phyloP scores from a whole-genome alignment of 371 early-diverging fungal species.

The Dichotomocladium elegans region DNA sequence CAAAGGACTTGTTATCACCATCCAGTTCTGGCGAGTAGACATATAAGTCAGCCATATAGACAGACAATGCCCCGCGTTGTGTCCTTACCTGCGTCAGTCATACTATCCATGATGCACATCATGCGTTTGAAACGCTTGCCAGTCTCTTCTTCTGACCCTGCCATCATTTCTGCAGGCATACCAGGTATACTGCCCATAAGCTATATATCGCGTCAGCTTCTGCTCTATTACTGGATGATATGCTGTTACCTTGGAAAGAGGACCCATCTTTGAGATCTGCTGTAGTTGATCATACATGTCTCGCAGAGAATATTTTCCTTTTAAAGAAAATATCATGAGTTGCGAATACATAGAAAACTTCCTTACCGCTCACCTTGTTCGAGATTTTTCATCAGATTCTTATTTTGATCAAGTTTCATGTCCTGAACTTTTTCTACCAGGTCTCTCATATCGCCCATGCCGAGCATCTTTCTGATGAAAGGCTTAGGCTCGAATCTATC shows the following conservation, averaged over 20 bases:
- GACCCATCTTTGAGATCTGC: conserved; percentile 93
- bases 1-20: conserved; percentile 88
- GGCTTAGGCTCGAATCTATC: conserved; percentile 93
- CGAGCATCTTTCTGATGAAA: conserved; percentile 96
- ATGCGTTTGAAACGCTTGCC: conserved; percentile 60
- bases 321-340: not conserved
- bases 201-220: not conserved
- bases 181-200: conserved; percentile 98
- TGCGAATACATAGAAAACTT: not conserved
- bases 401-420: conserved; percentile 84
- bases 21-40: conserved; percentile 86
- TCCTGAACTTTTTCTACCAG: conserved; percentile 94
- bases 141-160: conserved; percentile 25
- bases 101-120: conserved; percentile 97
- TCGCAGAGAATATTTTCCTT: conserved; percentile 87
- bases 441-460: conserved; percentile 96
- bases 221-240: not conserved
- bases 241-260: conserved; percentile 79
- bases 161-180: conserved; percentile 81
- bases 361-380: conserved; percentile 65
- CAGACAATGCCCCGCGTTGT: too few relatives aligned
- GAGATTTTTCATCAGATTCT: conserved; percentile 90
- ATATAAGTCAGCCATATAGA: not conserved
- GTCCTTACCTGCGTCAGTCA: conserved; percentile 75
- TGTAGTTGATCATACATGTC: conserved; percentile 98